A percentile compares a stretch with the other conserved stretches of the same genome.
Conservation (phyloP, 805 yeast genomes). For the Candida gorgasii region DNA sequence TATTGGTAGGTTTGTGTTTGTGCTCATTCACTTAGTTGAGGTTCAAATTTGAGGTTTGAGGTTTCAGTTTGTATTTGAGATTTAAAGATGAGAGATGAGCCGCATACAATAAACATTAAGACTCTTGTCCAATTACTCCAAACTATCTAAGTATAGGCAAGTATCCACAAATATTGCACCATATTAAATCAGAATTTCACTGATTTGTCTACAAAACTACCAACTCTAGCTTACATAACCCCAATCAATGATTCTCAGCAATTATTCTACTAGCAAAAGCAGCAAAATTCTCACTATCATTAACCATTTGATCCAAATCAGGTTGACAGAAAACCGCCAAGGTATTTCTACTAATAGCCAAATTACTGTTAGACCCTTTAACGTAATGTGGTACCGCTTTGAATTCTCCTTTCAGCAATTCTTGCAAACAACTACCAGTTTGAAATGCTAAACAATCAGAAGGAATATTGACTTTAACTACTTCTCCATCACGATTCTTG, state of each 20-base stretch:
- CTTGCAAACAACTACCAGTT: constrained; percentile 58
- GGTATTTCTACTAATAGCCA: constrained; percentile 50
- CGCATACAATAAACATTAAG: background rate
- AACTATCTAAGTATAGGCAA: no score
- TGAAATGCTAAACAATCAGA: constrained; percentile 59
- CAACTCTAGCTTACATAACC: no score
- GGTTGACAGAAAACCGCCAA: constrained; percentile 67
- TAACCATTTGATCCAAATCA: constrained; percentile 49
- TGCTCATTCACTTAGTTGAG: no score
- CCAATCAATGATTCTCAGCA: constrained; percentile 37
- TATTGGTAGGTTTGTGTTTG: constrained; percentile 3
- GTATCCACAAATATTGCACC: no score
- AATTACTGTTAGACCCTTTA: constrained; percentile 36
- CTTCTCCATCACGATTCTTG: constrained; percentile 42
- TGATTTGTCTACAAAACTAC: no score
- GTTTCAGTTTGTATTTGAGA: no score
- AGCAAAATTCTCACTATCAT: constrained; percentile 49
- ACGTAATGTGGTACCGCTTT: constrained; percentile 63
- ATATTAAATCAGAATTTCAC: no score
- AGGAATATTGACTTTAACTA: constrained; percentile 55
- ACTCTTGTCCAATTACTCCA: no score
- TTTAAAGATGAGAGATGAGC: background rate
- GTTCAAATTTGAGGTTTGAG: no score
- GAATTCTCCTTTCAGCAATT: constrained; percentile 48
- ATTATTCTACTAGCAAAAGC: constrained; percentile 46